Evolutionary conservation across 306 rosid genomes (phyloP).

Genomic region (Bauhinia variegata): DNA sequence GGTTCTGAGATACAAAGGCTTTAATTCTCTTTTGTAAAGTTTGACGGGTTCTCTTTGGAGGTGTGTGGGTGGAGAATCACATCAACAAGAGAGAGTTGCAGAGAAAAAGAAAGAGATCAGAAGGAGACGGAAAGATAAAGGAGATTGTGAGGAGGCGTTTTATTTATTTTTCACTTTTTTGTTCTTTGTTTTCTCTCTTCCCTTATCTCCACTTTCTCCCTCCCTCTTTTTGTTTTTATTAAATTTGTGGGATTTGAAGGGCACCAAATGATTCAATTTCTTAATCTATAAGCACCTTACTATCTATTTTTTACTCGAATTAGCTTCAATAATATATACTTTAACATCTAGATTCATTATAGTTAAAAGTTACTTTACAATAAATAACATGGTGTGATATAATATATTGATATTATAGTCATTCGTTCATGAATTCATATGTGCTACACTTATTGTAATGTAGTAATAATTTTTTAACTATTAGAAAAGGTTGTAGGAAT

Average conservation of each 20-base stretch:
- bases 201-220: slow-evolving; percentile 3
- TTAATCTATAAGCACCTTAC: slow-evolving; percentile 55
- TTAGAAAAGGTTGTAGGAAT: too few species aligned
- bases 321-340: slow-evolving; percentile 32
- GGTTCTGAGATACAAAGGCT: slow-evolving; percentile 43
- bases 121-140: slow-evolving; percentile 76
- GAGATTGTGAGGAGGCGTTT: slow-evolving; percentile 43
- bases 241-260: slow-evolving; percentile 44
- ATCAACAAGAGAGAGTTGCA: slow-evolving; percentile 63
- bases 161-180: slow-evolving; percentile 48
- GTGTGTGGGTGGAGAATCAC: slow-evolving; percentile 78
- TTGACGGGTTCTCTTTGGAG: slow-evolving; percentile 61
- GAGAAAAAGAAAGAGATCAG: slow-evolving; percentile 57
- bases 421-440: too few species aligned
- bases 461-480: too few species aligned
- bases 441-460: too few species aligned
- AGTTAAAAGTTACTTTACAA: too few species aligned
- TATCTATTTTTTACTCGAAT: slow-evolving; percentile 38
- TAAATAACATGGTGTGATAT: too few species aligned
- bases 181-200: slow-evolving; percentile 24
- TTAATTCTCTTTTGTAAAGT: slow-evolving; percentile 60
- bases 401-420: too few species aligned
- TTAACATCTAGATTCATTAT: too few species aligned
- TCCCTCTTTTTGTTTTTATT: slow-evolving; percentile 56
- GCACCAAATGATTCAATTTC: slow-evolving; percentile 43